Percentiles rank a stretch among this genome's conserved stretches.
Evolutionary conservation across 495 filamentous ascomycete species (phyloP).

Genomic region (Usnea hakonensis): DNA sequence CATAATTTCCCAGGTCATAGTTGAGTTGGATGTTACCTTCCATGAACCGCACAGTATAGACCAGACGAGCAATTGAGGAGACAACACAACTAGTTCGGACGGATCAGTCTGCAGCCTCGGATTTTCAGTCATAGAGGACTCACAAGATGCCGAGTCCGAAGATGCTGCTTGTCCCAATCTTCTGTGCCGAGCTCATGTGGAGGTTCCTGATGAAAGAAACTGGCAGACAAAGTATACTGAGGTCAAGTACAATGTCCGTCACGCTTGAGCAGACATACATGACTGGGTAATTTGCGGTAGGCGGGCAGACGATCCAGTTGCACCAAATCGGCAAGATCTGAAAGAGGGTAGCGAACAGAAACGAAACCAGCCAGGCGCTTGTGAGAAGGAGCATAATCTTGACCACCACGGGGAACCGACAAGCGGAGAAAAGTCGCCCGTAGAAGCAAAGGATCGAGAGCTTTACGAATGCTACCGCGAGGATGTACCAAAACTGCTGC

Average conservation of each 20-base stretch:
- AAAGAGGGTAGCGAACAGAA: conserved; percentile 15
- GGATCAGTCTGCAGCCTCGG: not conserved
- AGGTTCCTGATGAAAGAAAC: not conserved
- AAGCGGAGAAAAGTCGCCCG: conserved; percentile 7
- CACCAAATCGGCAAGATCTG: conserved; percentile 12
- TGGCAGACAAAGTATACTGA: conserved; percentile 7
- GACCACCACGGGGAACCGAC: not conserved
- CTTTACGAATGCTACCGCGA: conserved; percentile 22
- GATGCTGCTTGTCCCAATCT: not conserved
- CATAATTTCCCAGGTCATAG: not conserved
- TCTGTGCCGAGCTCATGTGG: conserved; percentile 2
- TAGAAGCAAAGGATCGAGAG: conserved; percentile 25
- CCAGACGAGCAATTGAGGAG: conserved; percentile 9
- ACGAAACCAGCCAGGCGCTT: conserved; percentile 9
- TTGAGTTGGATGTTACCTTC: not conserved
- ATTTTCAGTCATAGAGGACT: not conserved
- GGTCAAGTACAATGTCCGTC: conserved; percentile 5
- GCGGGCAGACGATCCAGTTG: conserved; percentile 2
- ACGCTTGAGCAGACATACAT: conserved; percentile 11
- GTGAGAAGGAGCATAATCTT: conserved; percentile 5
- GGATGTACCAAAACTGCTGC: conserved; percentile 16
- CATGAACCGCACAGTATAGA: conserved; percentile 10
- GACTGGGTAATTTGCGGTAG: conserved; percentile 12
- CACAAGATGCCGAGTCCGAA: conserved; percentile 13
- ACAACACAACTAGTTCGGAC: not conserved